phyloP scores from a whole-genome alignment of 1,284 basidiomycete genomes.

The Sutorius eximius region DNA sequence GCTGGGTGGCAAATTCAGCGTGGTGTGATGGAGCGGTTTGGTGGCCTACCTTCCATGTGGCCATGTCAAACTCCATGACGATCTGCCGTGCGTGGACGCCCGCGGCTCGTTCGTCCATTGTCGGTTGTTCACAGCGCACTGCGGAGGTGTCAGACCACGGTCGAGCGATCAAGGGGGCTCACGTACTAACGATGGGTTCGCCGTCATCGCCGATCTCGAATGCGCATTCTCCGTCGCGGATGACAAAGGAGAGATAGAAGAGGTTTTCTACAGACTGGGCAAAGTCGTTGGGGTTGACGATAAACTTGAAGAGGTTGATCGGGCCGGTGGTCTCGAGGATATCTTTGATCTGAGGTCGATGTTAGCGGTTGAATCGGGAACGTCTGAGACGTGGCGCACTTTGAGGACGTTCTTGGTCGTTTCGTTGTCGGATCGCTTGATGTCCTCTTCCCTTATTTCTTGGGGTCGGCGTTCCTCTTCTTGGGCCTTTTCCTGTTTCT shows the following conservation, averaged over 20 bases:
- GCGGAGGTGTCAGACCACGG: conserved; percentile 1
- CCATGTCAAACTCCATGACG: conserved; percentile 84
- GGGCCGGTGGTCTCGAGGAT: conserved; percentile 49
- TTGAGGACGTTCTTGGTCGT: conserved; percentile 75
- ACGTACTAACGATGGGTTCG: conserved; percentile 72
- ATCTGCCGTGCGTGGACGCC: conserved; percentile 77
- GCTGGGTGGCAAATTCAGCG: conserved; percentile 40
- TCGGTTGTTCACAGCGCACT: conserved; percentile 67
- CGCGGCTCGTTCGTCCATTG: conserved; percentile 58
- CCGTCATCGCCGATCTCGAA: conserved; percentile 64
- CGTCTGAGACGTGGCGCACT: conserved; percentile 39
- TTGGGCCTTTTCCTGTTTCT: conserved; percentile 72
- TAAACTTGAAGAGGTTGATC: conserved; percentile 80
- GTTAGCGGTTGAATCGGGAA: neutral
- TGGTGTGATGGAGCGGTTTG: neutral
- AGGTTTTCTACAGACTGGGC: conserved; percentile 92
- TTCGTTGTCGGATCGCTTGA: conserved; percentile 75
- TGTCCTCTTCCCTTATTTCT: conserved; percentile 75
- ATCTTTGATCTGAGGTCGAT: conserved; percentile 47
- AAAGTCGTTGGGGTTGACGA: conserved; percentile 86
- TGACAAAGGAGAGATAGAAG: conserved; percentile 90
- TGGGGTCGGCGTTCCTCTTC: conserved; percentile 68
- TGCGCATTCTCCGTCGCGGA: conserved; percentile 79
- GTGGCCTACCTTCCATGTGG: conserved; percentile 69
- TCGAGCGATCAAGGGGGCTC: conserved; percentile 22